Conservation (phyloP, 2,329 filamentous ascomycete species). For the Pseudogymnoascus sp. region DNA sequence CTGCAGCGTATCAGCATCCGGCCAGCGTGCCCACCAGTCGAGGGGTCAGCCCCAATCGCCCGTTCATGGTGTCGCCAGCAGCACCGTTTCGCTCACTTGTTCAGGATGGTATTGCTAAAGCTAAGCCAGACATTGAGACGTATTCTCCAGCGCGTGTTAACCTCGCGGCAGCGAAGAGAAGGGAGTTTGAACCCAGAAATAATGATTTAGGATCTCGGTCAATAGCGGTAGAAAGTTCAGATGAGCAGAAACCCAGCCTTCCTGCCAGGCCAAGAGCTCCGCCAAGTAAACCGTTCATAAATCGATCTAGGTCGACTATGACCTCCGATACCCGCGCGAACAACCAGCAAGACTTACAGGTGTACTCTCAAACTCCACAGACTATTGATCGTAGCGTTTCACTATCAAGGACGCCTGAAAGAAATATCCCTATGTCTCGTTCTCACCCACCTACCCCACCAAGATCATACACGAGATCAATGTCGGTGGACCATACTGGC, state of each 20-base stretch:
- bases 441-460: conserved; percentile 36
- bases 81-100: background rate
- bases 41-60: conserved; percentile 2
- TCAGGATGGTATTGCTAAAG: background rate
- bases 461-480: conserved; percentile 39
- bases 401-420: conserved; percentile 31
- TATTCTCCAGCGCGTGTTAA: background rate
- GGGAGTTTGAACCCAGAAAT: background rate
- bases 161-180: background rate
- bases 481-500: conserved; percentile 39
- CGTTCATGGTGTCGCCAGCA: background rate
- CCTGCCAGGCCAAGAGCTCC: background rate
- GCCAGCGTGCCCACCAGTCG: background rate
- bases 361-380: background rate
- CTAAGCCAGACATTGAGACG: background rate
- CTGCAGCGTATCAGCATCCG: background rate
- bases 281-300: background rate
- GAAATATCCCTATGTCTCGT: conserved; percentile 39
- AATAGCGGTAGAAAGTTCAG: background rate
- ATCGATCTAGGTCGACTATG: background rate
- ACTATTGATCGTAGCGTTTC: conserved; percentile 8
- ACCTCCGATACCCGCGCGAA: background rate
- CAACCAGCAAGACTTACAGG: background rate
- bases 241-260: background rate
- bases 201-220: background rate